phyloP scores from a whole-genome alignment of 768 basidiomycete genomes.

The Daedalea quercina region DNA sequence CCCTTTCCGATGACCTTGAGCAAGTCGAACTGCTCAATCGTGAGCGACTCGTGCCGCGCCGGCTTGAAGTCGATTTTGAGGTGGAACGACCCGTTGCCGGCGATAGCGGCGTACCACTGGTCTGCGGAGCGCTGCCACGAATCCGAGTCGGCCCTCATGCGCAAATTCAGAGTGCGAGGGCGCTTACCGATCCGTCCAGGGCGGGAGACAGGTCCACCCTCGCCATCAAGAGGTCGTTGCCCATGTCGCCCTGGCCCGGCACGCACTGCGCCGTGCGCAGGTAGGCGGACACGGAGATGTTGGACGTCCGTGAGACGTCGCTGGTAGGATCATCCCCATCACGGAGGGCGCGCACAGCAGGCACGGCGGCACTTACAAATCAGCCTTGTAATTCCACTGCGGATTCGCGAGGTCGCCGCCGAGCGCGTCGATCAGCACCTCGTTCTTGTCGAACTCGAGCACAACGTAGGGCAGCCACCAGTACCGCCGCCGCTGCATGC shows the following conservation, averaged over 20 bases:
- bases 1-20: conserved; percentile 98
- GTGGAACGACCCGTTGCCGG: conserved; percentile 88
- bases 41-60: conserved; percentile 71
- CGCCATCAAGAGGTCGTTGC: conserved; percentile 93
- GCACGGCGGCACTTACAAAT: conserved; percentile 62
- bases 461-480: conserved; percentile 98
- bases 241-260: conserved; percentile 87
- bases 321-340: conserved; percentile 31
- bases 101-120: conserved; percentile 82
- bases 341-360: background rate
- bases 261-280: conserved; percentile 72
- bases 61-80: conserved; percentile 95
- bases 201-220: conserved; percentile 84
- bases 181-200: conserved; percentile 66
- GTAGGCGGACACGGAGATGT: conserved; percentile 88
- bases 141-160: background rate
- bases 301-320: conserved; percentile 92
- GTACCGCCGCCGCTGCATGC: conserved; percentile 85
- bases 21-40: conserved; percentile 95
- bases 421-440: conserved; percentile 91
- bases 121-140: conserved; percentile 69
- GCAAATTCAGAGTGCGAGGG: too few relatives aligned
- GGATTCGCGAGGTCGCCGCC: conserved; percentile 89
- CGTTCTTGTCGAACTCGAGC: conserved; percentile 97
- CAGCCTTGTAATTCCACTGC: conserved; percentile 92